phyloP scores from a whole-genome alignment of 805 yeast species.

The Metschnikowia gelsemii region DNA sequence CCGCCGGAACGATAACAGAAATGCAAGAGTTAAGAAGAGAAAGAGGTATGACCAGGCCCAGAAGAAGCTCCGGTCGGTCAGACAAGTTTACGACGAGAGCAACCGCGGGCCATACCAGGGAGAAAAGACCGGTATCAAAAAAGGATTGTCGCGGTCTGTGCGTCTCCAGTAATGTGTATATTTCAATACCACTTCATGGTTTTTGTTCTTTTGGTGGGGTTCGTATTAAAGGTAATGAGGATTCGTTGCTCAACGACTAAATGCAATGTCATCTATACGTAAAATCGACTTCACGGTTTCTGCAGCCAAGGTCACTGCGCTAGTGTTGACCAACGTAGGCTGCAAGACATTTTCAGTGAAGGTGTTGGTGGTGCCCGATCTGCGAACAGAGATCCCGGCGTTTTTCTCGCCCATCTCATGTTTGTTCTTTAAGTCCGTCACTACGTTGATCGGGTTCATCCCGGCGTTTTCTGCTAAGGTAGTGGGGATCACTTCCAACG shows the following conservation, averaged over 20 bases:
- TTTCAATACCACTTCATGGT: not conserved
- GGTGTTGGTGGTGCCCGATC: constrained; percentile 90
- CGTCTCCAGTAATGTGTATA: constrained; percentile 43
- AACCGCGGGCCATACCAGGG: constrained; percentile 79
- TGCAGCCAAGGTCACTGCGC: constrained; percentile 91
- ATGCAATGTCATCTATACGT: constrained; percentile 95
- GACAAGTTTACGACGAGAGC: constrained; percentile 80
- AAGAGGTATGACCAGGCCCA: constrained; percentile 92
- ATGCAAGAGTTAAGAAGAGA: constrained; percentile 97
- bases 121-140: constrained; percentile 96
- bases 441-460: constrained; percentile 83
- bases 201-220: not conserved
- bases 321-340: constrained; percentile 91
- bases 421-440: constrained; percentile 85
- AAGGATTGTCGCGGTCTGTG: constrained; percentile 85
- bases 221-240: not conserved
- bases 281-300: constrained; percentile 95
- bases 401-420: constrained; percentile 88
- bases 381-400: constrained; percentile 95
- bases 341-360: constrained; percentile 93
- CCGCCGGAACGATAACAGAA: constrained; percentile 90
- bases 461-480: constrained; percentile 96
- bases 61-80: constrained; percentile 86
- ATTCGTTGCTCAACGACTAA: constrained; percentile 30
- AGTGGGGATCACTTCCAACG: constrained; percentile 89